These are phyloP conservation scores for Draba incana DNA, from an alignment of 345 rosid species.

Conservation along the genomic window DNA sequence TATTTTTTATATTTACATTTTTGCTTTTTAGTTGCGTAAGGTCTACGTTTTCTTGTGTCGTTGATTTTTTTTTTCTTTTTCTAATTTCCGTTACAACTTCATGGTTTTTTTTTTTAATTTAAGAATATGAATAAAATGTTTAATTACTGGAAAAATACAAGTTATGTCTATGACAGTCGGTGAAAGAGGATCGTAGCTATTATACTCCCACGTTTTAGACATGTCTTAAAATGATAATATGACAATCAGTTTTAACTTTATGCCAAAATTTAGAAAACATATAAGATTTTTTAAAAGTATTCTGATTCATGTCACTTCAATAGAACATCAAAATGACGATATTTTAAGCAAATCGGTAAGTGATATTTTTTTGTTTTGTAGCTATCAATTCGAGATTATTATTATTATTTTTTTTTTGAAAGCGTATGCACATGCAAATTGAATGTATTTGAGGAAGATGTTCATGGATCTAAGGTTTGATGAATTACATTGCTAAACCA, in stretches of 20 bases:
- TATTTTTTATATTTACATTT: background rate
- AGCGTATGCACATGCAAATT: conserved; percentile 7
- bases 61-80: background rate
- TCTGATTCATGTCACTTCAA: background rate
- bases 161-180: conserved; percentile 14
- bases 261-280: background rate
- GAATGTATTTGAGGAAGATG: background rate
- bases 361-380: background rate
- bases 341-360: background rate
- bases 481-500: background rate
- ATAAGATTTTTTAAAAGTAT: background rate
- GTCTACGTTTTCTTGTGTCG: background rate
- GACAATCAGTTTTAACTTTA: conserved; percentile 27
- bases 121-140: background rate
- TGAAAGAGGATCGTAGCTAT: background rate
- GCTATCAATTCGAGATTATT: background rate
- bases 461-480: background rate
- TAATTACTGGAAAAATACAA: background rate
- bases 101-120: no score
- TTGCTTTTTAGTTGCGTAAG: background rate
- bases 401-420: background rate
- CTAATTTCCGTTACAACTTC: no score
- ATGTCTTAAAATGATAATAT: conserved; percentile 16
- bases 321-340: background rate
- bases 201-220: conserved; percentile 34